Conservation (phyloP, 1,284 basidiomycete genomes). For the Leccinum solheimii region DNA sequence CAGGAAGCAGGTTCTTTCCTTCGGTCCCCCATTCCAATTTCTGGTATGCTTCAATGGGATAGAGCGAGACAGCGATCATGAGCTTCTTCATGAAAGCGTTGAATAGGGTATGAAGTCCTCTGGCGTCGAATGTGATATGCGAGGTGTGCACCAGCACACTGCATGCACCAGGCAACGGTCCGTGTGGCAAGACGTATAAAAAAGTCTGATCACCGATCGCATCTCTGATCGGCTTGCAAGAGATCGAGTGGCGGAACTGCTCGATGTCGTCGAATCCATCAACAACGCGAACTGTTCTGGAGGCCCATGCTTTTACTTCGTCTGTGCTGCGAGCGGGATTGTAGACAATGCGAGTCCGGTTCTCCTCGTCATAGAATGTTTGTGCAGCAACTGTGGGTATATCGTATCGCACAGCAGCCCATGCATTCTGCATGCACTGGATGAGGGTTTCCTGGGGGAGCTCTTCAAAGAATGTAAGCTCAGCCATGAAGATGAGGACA, state of each 20-base stretch:
- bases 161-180: neutral
- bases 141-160: neutral
- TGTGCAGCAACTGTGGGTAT: constrained; percentile 1
- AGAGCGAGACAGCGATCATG: neutral
- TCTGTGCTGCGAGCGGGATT: neutral
- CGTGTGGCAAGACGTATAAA: neutral
- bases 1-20: neutral
- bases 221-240: neutral
- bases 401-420: neutral
- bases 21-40: neutral
- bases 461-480: neutral
- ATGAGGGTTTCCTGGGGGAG: neutral
- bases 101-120: neutral
- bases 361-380: neutral
- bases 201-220: neutral
- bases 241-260: neutral
- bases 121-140: neutral
- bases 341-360: neutral
- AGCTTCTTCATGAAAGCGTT: neutral
- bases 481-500: neutral
- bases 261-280: neutral
- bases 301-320: neutral
- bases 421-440: neutral
- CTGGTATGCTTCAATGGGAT: neutral
- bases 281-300: neutral